These are phyloP conservation scores for Gypsophila paniculata DNA, from an alignment of 179 eudicot species.

Conservation along the genomic window DNA sequence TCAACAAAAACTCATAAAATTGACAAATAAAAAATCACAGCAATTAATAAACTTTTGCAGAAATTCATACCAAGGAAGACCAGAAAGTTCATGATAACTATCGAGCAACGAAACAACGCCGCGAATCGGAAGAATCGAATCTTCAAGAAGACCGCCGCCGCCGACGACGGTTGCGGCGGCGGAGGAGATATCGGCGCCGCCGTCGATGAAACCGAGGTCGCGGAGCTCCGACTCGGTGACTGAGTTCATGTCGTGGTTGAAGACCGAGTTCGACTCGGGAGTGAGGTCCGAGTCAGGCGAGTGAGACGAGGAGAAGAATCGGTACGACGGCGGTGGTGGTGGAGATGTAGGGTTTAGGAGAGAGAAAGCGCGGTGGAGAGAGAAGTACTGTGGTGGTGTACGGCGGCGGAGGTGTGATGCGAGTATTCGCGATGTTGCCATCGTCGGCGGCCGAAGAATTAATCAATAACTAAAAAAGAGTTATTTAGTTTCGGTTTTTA, in stretches of 20 bases:
- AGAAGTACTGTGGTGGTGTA: background rate
- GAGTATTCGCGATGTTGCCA: constrained; percentile 34
- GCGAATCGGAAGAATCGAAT: constrained; percentile 48
- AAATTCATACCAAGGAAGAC: constrained; percentile 61
- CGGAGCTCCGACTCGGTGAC: constrained; percentile 35
- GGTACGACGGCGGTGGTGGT: constrained; percentile 23
- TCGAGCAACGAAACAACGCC: constrained; percentile 51
- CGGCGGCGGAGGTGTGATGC: constrained; percentile 23
- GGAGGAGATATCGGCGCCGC: constrained; percentile 22
- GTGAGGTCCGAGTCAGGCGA: constrained; percentile 22
- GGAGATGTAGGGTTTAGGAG: constrained; percentile 17
- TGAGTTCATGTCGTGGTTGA: constrained; percentile 27
- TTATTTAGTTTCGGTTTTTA: too few species aligned
- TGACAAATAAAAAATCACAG: too few species aligned
- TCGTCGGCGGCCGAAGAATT: constrained; percentile 8
- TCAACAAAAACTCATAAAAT: too few species aligned
- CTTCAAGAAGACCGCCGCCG: constrained; percentile 21
- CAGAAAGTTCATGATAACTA: constrained; percentile 49
- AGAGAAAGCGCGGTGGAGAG: constrained; percentile 17
- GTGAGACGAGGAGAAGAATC: constrained; percentile 37
- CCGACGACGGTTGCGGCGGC: constrained; percentile 15
- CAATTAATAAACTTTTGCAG: too few species aligned
- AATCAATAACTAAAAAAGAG: too few species aligned
- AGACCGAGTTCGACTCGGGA: constrained; percentile 19
- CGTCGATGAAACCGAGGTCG: constrained; percentile 30